phyloP scores from a whole-genome alignment of 192 early-diverging fungal genomes.

The Allomyces macrogynus region DNA sequence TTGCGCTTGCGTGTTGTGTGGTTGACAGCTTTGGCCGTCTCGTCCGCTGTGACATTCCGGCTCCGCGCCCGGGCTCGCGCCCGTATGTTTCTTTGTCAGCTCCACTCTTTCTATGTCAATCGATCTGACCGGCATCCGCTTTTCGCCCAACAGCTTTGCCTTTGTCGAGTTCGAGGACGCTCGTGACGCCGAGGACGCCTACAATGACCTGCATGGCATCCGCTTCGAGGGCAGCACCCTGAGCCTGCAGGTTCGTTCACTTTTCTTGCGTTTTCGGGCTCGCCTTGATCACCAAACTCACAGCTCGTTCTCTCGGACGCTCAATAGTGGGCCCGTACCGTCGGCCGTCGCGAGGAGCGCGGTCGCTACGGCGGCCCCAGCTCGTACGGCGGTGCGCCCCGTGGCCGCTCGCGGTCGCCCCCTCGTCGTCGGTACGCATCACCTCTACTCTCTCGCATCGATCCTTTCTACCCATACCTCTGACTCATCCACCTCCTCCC shows the following conservation, averaged over 20 bases:
- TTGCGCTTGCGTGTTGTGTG: not conserved
- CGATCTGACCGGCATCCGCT: too few species aligned
- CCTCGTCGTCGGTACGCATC: conserved; percentile 6
- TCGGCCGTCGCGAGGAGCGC: not conserved
- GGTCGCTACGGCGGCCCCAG: not conserved
- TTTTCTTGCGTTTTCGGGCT: not conserved
- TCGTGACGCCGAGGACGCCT: conserved; percentile 75
- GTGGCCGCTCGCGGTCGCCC: conserved; percentile 3
- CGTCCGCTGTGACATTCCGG: conserved; percentile 73
- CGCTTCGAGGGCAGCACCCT: conserved; percentile 59
- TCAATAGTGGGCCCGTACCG: conserved; percentile 5
- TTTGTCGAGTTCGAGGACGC: not conserved
- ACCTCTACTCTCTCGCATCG: conserved; percentile 4
- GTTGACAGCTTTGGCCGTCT: conserved; percentile 55
- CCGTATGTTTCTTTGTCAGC: not conserved
- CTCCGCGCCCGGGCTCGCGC: conserved; percentile 31
- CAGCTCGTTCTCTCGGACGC: conserved; percentile 3
- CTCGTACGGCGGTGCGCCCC: conserved; percentile 5
- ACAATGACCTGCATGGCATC: conserved; percentile 71
- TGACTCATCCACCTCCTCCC: conserved; percentile 1
- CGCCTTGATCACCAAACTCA: not conserved
- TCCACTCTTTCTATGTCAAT: not conserved
- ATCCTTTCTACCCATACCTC: not conserved
- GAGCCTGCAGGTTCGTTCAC: conserved; percentile 38
- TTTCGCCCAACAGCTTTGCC: not conserved